Evolutionary conservation across 768 basidiomycete genomes (phyloP), one percentile per base, ranked within the genome.

Genomic region (Calocybe gangraenosa): DNA sequence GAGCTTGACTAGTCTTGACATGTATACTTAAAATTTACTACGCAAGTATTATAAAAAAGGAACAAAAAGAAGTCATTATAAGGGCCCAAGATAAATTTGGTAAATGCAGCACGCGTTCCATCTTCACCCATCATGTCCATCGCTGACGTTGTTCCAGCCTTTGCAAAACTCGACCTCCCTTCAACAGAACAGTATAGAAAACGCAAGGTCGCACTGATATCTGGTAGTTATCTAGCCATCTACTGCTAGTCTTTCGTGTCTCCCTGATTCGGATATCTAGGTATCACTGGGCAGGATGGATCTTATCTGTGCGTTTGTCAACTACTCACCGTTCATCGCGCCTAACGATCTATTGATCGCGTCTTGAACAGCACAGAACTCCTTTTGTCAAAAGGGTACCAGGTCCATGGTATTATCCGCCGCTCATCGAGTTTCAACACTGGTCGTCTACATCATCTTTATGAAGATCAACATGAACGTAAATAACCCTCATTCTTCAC

Each of bases 391-490:
- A 93, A 94, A 63, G 92, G 92, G 15, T 95, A 95, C 61, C 77
- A 91, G 51, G 92, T 95, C 3, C 92, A 95, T 57, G 92, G 89
- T 33, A 93, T 96, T 69, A 96, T 98, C 57, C 87, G 94, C 56
- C 88, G 94, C 47, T 96, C 93, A 23, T 97, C 95, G 17, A 93
- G 89, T 57, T 98, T 98, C 82, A 98, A 98, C 69, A 98, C 94
- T 44, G 88, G 87, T 57, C 86, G 94, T 59, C 72, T 98, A 58
- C 87, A 95, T 58, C 91, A 96, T 67, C 79, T 97, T 19, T 94
- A 94, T 67, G 81, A 80, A 56, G 94, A 96, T 65, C 87, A 87
- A 56, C 93, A 95, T 58, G 91, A 94, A 63, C 82, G 91, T 92
- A 64, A 56, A 85, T 69, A 31, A 18, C 22, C 50, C 35, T 10